Base-by-base conservation (phyloP, 2,329 filamentous ascomycete genomes). In the Arachnomyces sp. region DNA sequence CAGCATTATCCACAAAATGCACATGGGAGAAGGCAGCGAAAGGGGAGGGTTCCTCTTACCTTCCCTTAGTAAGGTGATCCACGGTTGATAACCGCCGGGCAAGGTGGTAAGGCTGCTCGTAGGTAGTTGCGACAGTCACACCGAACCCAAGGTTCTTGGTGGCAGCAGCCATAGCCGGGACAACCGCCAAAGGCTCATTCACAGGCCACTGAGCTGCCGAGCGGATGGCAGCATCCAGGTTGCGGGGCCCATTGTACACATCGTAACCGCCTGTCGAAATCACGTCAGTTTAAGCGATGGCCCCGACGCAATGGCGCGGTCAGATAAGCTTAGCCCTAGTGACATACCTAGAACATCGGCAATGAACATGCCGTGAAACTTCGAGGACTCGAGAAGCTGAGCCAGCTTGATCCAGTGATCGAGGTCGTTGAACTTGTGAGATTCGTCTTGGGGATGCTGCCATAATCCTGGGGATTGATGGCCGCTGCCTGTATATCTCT, bases 201-300 rank as follows among this genome's bases (percentile, higher is more conserved):
- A 83, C 76, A 0, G 81, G 81, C 72, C 77, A 84, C 57, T 84
- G 81, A 0, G 79, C 77, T 1, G 77, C 81, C 0, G 77, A 75
- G 1, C 69, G 56, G 36, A 82, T 72, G 0, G 78, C 76, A 0
- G 79, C 73, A 2, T 73, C 70, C 2, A 83, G 65, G 44, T 75
- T 79, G 3, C 66, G 59, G 0, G 75, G 75, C 0, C 77, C 73
- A 43, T 77, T 76, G 59, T 82, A 84, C 3, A 84, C 78, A 62
- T 85, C 80, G 52, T 84, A 83, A 4, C 77, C 77, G 3, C 76
- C 77, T 59, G 42, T 16, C 52, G 48, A 55, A 25, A 39, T 32
- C 16, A 49, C 51, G 2, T 56, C 49, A 2, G 51, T 50, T n/a
- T 48, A 49, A 2, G 48, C 54, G 9, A 8, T 14, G 18, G 13